Conservation (phyloP, 805 yeast genomes). For the Saccharomycopsis sp. region DNA sequence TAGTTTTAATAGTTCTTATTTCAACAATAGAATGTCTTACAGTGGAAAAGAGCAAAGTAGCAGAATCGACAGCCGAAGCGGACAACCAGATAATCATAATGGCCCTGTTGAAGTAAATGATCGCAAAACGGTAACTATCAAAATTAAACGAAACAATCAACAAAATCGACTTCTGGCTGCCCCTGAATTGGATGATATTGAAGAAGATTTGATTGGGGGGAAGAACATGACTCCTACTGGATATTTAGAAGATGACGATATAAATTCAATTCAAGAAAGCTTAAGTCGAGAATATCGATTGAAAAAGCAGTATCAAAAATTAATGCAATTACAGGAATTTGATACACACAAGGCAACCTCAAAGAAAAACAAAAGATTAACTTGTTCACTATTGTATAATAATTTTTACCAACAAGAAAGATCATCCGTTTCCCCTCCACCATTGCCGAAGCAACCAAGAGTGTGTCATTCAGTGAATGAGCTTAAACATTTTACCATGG, state of each 20-base stretch:
- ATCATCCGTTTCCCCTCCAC: too few species aligned
- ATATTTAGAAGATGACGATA: conserved; percentile 14
- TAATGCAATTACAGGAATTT: conserved; percentile 17
- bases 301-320: conserved; percentile 10
- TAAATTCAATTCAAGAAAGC: conserved; percentile 9
- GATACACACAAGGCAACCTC: background rate
- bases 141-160: background rate
- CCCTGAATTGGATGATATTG: conserved; percentile 5
- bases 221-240: too few species aligned
- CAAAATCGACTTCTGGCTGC: background rate
- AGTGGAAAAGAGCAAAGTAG: too few species aligned
- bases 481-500: conserved; percentile 11
- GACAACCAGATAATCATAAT: background rate
- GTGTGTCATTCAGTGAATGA: conserved; percentile 2
- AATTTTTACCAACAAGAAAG: conserved; percentile 4
- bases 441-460: background rate
- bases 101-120: conserved; percentile 1
- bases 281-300: conserved; percentile 9
- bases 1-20: background rate
- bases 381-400: conserved; percentile 13
- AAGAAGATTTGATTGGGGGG: conserved; percentile 4
- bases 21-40: background rate
- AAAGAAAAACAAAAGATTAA: conserved; percentile 7
- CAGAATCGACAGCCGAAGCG: too few species aligned
- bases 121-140: conserved; percentile 6